Base-by-base conservation (phyloP, 306 rosid species). In the Vicia faba region DNA sequence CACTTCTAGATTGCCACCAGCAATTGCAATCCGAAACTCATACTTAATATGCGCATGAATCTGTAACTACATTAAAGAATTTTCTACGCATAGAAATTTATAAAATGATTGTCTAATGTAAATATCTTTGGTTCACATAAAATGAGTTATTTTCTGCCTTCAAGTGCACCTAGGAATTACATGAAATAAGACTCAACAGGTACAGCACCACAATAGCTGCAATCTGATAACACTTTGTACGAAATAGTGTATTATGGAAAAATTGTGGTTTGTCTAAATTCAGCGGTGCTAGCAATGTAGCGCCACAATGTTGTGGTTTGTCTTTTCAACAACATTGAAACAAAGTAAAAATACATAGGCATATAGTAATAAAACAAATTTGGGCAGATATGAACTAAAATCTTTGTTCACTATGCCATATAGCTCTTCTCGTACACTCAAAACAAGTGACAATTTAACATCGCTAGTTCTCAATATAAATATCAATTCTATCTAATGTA, bases 381-480 rank as follows among this genome's bases (percentile, higher is more conserved):
- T 13, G 28, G 23, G 48, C 7, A 3, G 4, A 19, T 8, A 13
- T 4, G 25, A 29, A 69, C 33, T 6, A 49, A 33, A 16, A 54
- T 11, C 1, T 36, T 23, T 5, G 46, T 20, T 3, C 18, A 40
- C 57, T 2, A 9, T 20, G 25, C 4, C 29, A 28, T 63, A 12
- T 19, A 28, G 40, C 11, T 63, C 19, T 38, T 72, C n/a, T 41
- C 48, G 16, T 16, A 13, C 28, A 50, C 61, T 15, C 16, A 28
- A n/a, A 71, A 15, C 61, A 45, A 54, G 64, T 12, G 31, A 15
- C 61, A 14, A 56, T 8, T 8, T 51, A 45, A 69, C n/a, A 56
- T 13, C 11, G n/a, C 65, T 38, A 15, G 57, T 38, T 14, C 50
- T 39, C 45, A 12, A 26, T 18, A 25, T 25, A 54, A 54, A 25